Evolutionary conservation across 257 asterid genomes (phyloP).

Genomic region (Plantago ovata): DNA sequence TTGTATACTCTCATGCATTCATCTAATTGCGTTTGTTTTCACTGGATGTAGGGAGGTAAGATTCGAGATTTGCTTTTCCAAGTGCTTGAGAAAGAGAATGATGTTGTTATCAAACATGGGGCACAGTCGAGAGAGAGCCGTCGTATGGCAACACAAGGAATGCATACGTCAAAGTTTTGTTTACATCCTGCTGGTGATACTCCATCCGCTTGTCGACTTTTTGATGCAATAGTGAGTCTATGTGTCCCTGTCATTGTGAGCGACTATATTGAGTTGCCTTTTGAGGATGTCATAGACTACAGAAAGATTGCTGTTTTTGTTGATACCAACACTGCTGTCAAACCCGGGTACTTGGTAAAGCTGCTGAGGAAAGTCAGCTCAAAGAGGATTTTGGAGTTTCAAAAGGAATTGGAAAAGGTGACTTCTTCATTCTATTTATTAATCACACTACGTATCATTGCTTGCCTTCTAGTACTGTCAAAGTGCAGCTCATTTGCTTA

Average conservation of each 20-base stretch:
- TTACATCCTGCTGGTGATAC: conserved; percentile 99
- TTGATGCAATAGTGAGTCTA: conserved; percentile 95
- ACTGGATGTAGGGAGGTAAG: conserved; percentile 73
- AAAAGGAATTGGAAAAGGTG: conserved; percentile 76
- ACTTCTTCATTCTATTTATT: conserved; percentile 2
- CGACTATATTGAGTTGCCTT: conserved; percentile 88
- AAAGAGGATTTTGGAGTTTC: conserved; percentile 65
- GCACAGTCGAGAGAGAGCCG: conserved; percentile 97
- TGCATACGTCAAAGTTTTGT: conserved; percentile 90
- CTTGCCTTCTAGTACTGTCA: conserved; percentile 1
- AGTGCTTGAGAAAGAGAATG: conserved; percentile 78
- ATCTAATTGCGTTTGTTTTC: conserved; percentile 16
- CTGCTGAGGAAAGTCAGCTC: conserved; percentile 55
- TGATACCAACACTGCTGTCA: conserved; percentile 63
- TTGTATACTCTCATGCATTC: no score
- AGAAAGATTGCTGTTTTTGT: conserved; percentile 81
- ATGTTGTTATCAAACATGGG: conserved; percentile 78
- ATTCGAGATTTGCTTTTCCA: conserved; percentile 87
- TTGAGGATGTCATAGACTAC: conserved; percentile 89
- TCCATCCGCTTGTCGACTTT: conserved; percentile 98
- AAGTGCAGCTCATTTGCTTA: background rate
- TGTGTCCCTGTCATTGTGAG: conserved; percentile 94
- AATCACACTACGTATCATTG: conserved; percentile 1
- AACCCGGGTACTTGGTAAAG: conserved; percentile 70
- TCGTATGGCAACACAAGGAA: conserved; percentile 84